phyloP scores from a whole-genome alignment of 148 eudicot genomes.

The Linanthus parryae region DNA sequence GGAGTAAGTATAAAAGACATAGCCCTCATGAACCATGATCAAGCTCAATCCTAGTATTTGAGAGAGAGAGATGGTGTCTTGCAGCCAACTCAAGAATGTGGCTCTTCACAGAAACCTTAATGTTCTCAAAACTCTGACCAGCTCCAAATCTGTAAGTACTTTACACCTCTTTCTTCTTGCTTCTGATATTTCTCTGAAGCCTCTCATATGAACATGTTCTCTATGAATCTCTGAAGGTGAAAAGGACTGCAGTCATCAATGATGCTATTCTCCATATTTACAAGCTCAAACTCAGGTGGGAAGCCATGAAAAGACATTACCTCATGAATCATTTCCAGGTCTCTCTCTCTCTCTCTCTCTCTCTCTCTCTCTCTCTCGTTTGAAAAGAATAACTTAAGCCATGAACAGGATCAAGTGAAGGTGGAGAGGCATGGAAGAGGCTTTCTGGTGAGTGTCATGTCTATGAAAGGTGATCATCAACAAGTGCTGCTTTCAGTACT shows the following conservation, averaged over 20 bases:
- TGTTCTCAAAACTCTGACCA: slow-evolving; percentile 29
- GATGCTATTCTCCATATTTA: slow-evolving; percentile 41
- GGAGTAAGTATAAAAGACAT: too few species aligned
- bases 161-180: not conserved
- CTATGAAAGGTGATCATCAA: slow-evolving; percentile 31
- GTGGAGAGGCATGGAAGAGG: slow-evolving; percentile 24
- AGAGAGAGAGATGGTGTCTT: slow-evolving; percentile 24
- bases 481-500: slow-evolving; percentile 32
- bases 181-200: not conserved
- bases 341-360: not conserved
- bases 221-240: slow-evolving; percentile 24
- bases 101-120: slow-evolving; percentile 40
- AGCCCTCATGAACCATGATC: too few species aligned
- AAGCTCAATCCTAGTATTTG: too few species aligned
- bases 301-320: slow-evolving; percentile 36
- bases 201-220: too few species aligned
- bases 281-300: slow-evolving; percentile 33
- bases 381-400: too few species aligned
- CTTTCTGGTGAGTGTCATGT: slow-evolving; percentile 24
- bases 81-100: slow-evolving; percentile 22
- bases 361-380: not conserved
- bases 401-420: too few species aligned
- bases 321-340: not conserved
- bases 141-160: slow-evolving; percentile 41
- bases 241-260: slow-evolving; percentile 31